A percentile compares a stretch with the other conserved stretches of the same genome.
Conservation (phyloP, 2,329 filamentous ascomycete genomes). For the Exophiala spinifera region DNA sequence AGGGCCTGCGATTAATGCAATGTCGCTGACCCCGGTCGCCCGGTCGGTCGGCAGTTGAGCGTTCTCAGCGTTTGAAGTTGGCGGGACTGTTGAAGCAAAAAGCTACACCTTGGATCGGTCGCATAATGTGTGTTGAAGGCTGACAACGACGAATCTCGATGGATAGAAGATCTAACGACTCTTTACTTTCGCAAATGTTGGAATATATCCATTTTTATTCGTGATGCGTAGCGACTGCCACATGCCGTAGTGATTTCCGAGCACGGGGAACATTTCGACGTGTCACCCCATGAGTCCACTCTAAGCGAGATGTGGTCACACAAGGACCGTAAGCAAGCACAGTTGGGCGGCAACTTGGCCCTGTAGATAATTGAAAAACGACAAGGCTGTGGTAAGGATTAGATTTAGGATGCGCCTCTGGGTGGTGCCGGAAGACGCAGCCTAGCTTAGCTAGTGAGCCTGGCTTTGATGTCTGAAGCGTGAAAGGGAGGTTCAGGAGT, state of each 20-base stretch:
- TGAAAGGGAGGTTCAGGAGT: no score
- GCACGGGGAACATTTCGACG: neutral
- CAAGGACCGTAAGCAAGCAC: neutral
- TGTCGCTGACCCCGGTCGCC: neutral
- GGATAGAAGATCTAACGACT: neutral
- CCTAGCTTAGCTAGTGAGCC: no score
- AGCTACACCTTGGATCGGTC: neutral
- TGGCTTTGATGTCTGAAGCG: no score
- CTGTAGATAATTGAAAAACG: neutral
- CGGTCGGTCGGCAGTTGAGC: neutral
- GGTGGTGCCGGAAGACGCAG: no score
- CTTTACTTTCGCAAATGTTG: neutral
- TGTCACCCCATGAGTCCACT: neutral
- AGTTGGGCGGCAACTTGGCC: neutral
- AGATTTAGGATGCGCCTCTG: no score
- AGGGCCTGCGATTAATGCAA: neutral
- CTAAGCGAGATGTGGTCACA: neutral
- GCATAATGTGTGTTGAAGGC: neutral
- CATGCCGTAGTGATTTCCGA: neutral
- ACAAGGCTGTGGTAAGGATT: neutral
- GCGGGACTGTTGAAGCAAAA: neutral
- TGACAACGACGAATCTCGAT: neutral
- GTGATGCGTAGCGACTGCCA: neutral
- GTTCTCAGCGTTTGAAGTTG: neutral
- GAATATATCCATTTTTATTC: neutral